These are phyloP conservation scores for Chlamydomonas schloesseri DNA, from an alignment of 139 green algal genomes.

Conservation along the genomic window DNA sequence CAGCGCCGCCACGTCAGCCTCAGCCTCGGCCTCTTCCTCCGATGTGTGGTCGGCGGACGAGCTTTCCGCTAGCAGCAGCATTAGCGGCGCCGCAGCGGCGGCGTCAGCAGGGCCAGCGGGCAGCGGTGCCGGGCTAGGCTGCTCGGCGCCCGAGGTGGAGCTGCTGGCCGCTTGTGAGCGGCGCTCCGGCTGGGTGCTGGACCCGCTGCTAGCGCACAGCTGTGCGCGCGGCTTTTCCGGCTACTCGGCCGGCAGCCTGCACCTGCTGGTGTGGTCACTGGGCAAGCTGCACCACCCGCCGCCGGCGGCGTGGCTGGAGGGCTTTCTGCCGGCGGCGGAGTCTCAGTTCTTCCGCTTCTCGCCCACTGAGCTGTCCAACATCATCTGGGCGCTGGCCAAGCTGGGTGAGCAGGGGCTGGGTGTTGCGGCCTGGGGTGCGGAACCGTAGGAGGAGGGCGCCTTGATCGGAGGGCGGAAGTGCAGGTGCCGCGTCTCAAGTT, in stretches of 20 bases:
- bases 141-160: no score
- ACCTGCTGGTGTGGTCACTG: conserved; percentile 57
- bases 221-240: conserved; percentile 46
- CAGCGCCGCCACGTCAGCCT: no score
- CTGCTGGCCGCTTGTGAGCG: neutral
- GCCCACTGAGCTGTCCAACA: conserved; percentile 61
- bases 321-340: conserved; percentile 47
- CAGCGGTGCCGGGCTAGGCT: no score
- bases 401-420: conserved; percentile 56
- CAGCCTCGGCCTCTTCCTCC: neutral
- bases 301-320: conserved; percentile 29
- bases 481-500: no score
- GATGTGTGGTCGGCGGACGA: neutral
- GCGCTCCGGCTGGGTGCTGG: conserved; percentile 36
- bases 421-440: no score
- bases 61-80: no score
- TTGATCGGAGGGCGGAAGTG: no score
- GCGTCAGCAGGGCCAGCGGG: no score
- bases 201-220: conserved; percentile 33
- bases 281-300: conserved; percentile 56
- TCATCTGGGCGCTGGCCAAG: conserved; percentile 63
- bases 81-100: no score
- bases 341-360: conserved; percentile 58
- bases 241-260: conserved; percentile 55
- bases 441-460: no score